A percentile compares a stretch with the other conserved stretches of the same genome.
These are phyloP conservation scores for Coleophoma crateriformis DNA, from an alignment of 2,329 filamentous ascomycete species.

Conservation along the genomic window DNA sequence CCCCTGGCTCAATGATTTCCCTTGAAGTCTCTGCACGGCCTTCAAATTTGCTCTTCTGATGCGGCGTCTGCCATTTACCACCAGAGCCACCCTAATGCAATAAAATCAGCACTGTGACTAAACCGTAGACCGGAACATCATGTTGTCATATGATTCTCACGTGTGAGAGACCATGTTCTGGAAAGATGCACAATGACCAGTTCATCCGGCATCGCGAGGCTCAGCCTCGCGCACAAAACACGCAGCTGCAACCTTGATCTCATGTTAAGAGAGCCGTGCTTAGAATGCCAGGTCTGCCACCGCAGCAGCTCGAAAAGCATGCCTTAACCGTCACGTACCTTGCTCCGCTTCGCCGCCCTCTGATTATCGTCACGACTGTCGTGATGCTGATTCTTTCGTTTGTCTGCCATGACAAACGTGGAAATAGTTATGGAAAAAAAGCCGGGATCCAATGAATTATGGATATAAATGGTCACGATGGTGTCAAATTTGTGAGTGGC, in stretches of 20 bases:
- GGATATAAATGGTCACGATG: background rate
- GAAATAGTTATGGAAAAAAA: background rate
- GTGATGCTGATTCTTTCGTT: conserved; percentile 17
- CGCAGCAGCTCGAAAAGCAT: no score
- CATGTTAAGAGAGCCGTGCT: background rate
- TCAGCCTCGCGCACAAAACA: background rate
- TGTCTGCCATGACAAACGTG: conserved; percentile 14
- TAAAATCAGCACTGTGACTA: no score
- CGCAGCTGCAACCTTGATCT: background rate
- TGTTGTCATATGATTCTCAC: no score
- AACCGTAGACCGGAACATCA: no score
- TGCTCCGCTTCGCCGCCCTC: conserved; percentile 18
- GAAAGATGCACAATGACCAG: background rate
- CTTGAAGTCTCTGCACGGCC: conserved; percentile 33
- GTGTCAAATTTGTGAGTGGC: no score
- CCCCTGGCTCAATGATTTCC: conserved; percentile 57
- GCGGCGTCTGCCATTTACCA: conserved; percentile 57
- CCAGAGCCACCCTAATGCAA: conserved; percentile 35
- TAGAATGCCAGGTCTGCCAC: no score
- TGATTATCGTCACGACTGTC: conserved; percentile 8
- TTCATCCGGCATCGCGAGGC: background rate
- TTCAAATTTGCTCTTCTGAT: conserved; percentile 46
- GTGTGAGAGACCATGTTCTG: no score
- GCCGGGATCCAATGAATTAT: background rate
- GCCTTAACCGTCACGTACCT: conserved; percentile 11